These are phyloP conservation scores for Neonectria punicea DNA, from an alignment of 2,329 filamentous ascomycete species.

Conservation along the genomic window DNA sequence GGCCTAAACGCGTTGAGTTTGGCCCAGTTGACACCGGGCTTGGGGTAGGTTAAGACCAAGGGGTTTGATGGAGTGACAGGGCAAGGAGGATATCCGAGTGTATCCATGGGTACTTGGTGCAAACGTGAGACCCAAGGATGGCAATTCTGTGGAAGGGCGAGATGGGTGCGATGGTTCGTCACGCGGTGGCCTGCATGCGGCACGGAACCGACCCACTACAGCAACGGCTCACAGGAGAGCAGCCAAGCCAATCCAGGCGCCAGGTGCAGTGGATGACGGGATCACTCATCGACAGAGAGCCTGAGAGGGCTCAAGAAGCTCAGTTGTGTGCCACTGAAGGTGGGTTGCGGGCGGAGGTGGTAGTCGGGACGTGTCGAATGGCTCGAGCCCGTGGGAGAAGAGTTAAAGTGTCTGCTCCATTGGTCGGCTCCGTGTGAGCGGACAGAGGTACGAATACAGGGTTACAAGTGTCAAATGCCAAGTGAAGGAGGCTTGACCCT, in stretches of 20 bases:
- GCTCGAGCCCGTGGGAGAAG: constrained; percentile 10
- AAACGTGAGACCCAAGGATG: constrained; percentile 21
- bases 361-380: constrained; percentile 21
- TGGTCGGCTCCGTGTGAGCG: constrained; percentile 24
- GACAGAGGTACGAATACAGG: constrained; percentile 5
- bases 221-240: constrained; percentile 35
- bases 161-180: constrained; percentile 39
- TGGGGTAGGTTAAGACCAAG: constrained; percentile 23
- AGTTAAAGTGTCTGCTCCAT: constrained; percentile 6
- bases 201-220: constrained; percentile 39
- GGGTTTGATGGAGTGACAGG: constrained; percentile 7
- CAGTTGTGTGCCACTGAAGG: constrained; percentile 21
- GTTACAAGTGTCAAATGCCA: constrained; percentile 17
- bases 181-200: constrained; percentile 42
- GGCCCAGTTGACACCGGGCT: constrained; percentile 20
- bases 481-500: constrained; percentile 31
- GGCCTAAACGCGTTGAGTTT: constrained; percentile 30
- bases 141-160: constrained; percentile 26
- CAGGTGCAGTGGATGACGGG: constrained; percentile 28
- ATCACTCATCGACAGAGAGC: constrained; percentile 27
- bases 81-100: constrained; percentile 2
- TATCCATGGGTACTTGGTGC: constrained; percentile 4
- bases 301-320: constrained; percentile 20
- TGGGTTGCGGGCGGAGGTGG: constrained; percentile 19
- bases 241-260: constrained; percentile 21